Evolutionary conservation across 2,329 filamentous ascomycete species (phyloP).

Genomic region (Aureobasidium sp.): DNA sequence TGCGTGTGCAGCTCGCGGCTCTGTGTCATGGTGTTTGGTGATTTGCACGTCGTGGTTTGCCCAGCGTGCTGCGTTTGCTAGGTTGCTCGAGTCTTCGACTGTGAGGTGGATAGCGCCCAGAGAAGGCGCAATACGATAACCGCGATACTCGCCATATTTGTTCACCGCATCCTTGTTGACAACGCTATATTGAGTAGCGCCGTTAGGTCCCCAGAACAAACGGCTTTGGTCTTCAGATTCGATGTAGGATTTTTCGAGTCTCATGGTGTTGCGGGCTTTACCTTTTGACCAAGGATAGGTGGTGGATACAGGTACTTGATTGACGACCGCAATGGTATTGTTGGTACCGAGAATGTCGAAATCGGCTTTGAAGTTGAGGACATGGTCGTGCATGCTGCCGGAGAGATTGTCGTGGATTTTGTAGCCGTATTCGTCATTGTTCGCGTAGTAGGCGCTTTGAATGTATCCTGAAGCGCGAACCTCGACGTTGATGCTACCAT

Average conservation of each 20-base stretch:
- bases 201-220: conserved; percentile 44
- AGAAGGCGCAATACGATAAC: conserved; percentile 43
- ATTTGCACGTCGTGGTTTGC: conserved; percentile 36
- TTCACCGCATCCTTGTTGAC: conserved; percentile 47
- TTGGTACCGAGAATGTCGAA: conserved; percentile 45
- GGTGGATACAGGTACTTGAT: conserved; percentile 26
- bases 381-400: conserved; percentile 50
- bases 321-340: conserved; percentile 37
- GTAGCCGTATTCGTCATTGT: conserved; percentile 45
- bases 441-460: conserved; percentile 40
- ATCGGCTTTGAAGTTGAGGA: conserved; percentile 50
- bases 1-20: conserved; percentile 33
- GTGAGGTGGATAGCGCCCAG: conserved; percentile 25
- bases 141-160: conserved; percentile 45
- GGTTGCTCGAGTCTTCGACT: conserved; percentile 23
- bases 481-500: conserved; percentile 46
- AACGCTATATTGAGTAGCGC: conserved; percentile 43
- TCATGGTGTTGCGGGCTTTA: conserved; percentile 46
- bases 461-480: conserved; percentile 50
- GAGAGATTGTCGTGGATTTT: conserved; percentile 43
- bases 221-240: conserved; percentile 31
- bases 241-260: conserved; percentile 39
- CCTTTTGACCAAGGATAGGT: conserved; percentile 46
- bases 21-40: conserved; percentile 41
- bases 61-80: conserved; percentile 29